phyloP scores from a whole-genome alignment of 177 flowering plant species.

The Tripterygium wilfordii region DNA sequence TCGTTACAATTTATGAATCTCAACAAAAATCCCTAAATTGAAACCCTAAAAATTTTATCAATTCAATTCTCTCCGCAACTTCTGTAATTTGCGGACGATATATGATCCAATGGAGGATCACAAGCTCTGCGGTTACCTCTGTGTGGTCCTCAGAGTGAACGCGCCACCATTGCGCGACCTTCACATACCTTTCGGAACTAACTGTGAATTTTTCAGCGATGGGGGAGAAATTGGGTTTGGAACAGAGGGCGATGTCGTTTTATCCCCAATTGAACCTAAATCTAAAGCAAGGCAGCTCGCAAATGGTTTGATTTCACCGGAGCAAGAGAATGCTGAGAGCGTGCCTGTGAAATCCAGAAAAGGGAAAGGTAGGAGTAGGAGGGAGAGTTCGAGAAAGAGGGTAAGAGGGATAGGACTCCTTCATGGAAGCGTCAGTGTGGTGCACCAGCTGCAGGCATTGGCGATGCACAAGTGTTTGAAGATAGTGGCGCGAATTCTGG shows the following conservation, averaged over 20 bases:
- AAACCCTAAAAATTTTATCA: too few relatives aligned
- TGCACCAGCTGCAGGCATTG: slow-evolving; percentile 54
- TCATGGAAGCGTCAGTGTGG: slow-evolving; percentile 49
- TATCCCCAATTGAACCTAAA: slow-evolving; percentile 22
- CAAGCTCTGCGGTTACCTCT: slow-evolving; percentile 65
- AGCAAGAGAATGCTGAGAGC: slow-evolving; percentile 2
- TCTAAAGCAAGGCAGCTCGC: neutral
- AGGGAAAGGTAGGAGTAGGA: slow-evolving; percentile 2
- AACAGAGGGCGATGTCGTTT: slow-evolving; percentile 28
- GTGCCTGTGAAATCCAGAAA: neutral
- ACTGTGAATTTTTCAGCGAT: too few relatives aligned
- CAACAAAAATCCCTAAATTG: too few relatives aligned
- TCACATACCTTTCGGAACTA: slow-evolving; percentile 20
- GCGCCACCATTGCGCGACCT: slow-evolving; percentile 1
- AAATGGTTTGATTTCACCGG: neutral
- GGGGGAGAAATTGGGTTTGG: too few relatives aligned
- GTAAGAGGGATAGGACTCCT: slow-evolving; percentile 39
- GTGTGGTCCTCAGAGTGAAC: slow-evolving; percentile 35
- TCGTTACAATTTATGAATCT: too few relatives aligned
- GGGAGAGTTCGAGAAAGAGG: slow-evolving; percentile 21
- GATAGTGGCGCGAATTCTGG: slow-evolving; percentile 40
- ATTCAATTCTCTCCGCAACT: too few relatives aligned
- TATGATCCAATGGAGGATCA: slow-evolving; percentile 15
- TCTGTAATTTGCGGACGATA: slow-evolving; percentile 8
- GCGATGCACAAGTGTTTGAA: slow-evolving; percentile 49